Evolutionary conservation across 2,329 filamentous ascomycete species (phyloP).

Genomic region (Calcarisporium arbuscula): DNA sequence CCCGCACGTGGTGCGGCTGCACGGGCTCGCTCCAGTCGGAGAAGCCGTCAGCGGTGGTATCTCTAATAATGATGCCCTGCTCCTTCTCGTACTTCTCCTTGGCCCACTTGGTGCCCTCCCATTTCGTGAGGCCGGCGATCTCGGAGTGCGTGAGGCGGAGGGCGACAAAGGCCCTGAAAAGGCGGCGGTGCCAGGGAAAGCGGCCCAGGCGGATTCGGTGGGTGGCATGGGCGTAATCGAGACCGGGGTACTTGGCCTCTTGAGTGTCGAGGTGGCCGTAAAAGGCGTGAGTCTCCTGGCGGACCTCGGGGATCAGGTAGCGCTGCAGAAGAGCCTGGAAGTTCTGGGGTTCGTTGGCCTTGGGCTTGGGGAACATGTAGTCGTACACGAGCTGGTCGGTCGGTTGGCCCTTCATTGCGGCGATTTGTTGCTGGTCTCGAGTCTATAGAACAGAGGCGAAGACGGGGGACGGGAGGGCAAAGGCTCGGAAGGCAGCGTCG

Average conservation of each 20-base stretch:
- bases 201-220: slow-evolving; percentile 73
- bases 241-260: slow-evolving; percentile 74
- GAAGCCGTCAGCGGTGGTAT: slow-evolving; percentile 67
- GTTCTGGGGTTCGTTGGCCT: slow-evolving; percentile 60
- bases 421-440: too few relatives aligned
- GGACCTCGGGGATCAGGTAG: slow-evolving; percentile 69
- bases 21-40: slow-evolving; percentile 42
- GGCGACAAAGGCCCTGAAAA: slow-evolving; percentile 70
- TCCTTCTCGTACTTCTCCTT: slow-evolving; percentile 74
- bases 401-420: slow-evolving; percentile 63
- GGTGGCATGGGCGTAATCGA: slow-evolving; percentile 68
- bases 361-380: slow-evolving; percentile 64
- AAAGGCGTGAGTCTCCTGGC: slow-evolving; percentile 70
- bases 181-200: slow-evolving; percentile 68
- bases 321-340: slow-evolving; percentile 66
- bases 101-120: slow-evolving; percentile 80
- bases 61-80: slow-evolving; percentile 61
- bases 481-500: too few relatives aligned
- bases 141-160: slow-evolving; percentile 63
- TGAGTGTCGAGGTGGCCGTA: slow-evolving; percentile 74
- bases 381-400: slow-evolving; percentile 70
- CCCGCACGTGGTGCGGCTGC: slow-evolving; percentile 11
- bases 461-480: too few relatives aligned
- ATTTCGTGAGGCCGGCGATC: slow-evolving; percentile 67
- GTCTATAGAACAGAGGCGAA: too few relatives aligned